phyloP scores from a whole-genome alignment of 768 basidiomycete species.

The Tricholoma hemisulphureum region DNA sequence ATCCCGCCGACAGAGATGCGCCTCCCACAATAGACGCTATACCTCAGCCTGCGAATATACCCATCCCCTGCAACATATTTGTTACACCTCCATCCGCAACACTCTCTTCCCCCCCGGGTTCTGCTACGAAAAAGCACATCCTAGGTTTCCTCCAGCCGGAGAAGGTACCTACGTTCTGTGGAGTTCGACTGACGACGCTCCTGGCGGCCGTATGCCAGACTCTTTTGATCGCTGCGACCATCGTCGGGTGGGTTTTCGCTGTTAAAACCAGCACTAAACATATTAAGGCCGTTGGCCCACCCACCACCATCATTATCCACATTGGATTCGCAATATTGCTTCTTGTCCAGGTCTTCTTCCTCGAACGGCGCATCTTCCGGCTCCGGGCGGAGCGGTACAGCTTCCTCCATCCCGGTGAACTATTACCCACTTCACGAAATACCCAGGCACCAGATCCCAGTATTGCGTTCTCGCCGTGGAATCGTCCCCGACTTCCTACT shows the following conservation, averaged over 20 bases:
- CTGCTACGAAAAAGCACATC: constrained; percentile 33
- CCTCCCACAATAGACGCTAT: constrained; percentile 11
- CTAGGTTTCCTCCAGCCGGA: constrained; percentile 41
- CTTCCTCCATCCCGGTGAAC: constrained; percentile 57
- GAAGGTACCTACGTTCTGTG: constrained; percentile 36
- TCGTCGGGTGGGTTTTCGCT: constrained; percentile 56
- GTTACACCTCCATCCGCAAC: constrained; percentile 18
- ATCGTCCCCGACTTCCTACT: constrained; percentile 65
- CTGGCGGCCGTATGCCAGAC: constrained; percentile 41
- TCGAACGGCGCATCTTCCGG: constrained; percentile 64
- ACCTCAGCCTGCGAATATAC: constrained; percentile 10
- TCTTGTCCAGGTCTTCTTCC: constrained; percentile 54
- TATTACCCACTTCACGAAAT: constrained; percentile 42
- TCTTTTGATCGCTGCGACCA: constrained; percentile 42
- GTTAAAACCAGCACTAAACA: constrained; percentile 17
- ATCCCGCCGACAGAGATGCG: constrained; percentile 45
- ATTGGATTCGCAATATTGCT: constrained; percentile 54
- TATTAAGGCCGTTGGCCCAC: constrained; percentile 9
- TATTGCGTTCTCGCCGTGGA: constrained; percentile 64
- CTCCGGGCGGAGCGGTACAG: constrained; percentile 66
- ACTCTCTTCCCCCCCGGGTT: constrained; percentile 14
- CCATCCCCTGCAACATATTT: constrained; percentile 14
- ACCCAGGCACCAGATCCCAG: constrained; percentile 23
- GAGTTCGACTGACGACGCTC: constrained; percentile 47
- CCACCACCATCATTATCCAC: constrained; percentile 56